Evolutionary conservation across 139 green algal genomes (phyloP).

Genomic region (Tetraselmis chui): DNA sequence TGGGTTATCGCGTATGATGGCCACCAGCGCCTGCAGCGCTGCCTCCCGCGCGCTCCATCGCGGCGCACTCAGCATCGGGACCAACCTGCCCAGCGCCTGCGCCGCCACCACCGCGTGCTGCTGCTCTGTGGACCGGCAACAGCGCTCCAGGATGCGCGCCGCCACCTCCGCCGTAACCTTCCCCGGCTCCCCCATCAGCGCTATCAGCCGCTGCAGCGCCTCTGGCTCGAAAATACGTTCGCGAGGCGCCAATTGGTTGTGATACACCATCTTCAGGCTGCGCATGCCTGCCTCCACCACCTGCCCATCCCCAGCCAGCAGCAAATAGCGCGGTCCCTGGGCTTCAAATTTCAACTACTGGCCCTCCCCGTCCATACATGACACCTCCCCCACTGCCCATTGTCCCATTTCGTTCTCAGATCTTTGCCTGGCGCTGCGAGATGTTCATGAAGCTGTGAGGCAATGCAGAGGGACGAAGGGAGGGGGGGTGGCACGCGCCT

Average conservation of each 20-base stretch:
- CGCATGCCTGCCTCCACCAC: constrained; percentile 53
- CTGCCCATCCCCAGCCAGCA: too few species aligned
- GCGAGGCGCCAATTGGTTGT: constrained; percentile 22
- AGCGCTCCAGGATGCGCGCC: constrained; percentile 42
- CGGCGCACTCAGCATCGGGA: constrained; percentile 24
- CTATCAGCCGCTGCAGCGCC: constrained; percentile 36
- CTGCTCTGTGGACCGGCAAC: constrained; percentile 35
- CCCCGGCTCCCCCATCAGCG: constrained; percentile 25
- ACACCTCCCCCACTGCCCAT: too few species aligned
- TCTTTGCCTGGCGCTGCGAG: too few species aligned
- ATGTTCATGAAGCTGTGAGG: too few species aligned
- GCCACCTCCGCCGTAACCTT: constrained; percentile 30
- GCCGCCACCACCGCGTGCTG: constrained; percentile 17
- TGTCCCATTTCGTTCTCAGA: too few species aligned
- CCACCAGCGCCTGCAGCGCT: constrained; percentile 45
- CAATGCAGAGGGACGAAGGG: too few species aligned
- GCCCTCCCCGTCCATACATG: too few species aligned
- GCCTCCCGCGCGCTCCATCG: constrained; percentile 23
- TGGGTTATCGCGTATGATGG: constrained; percentile 38
- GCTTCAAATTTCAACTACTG: too few species aligned
- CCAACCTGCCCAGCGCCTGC: constrained; percentile 25
- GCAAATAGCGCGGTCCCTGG: too few species aligned
- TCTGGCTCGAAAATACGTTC: constrained; percentile 15
- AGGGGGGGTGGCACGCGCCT: neutral
- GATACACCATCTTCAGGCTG: constrained; percentile 53